phyloP scores from a whole-genome alignment of 2,329 filamentous ascomycete genomes.

The Pyricularia sp. region DNA sequence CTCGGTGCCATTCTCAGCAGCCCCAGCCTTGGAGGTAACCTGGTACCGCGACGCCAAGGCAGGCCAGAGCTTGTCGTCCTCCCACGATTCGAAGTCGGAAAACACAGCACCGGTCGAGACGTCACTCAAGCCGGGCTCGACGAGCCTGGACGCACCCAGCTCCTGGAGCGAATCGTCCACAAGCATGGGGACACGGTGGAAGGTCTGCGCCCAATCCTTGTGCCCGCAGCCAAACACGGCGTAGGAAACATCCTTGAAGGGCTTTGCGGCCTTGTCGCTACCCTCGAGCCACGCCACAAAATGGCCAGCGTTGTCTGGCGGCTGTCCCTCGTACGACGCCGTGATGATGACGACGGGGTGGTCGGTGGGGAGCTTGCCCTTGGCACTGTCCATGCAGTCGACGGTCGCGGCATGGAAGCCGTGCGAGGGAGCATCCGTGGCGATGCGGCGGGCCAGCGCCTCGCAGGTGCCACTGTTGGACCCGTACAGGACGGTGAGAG shows the following conservation, averaged over 20 bases:
- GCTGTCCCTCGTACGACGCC: constrained; percentile 62
- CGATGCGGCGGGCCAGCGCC: constrained; percentile 52
- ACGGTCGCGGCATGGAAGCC: constrained; percentile 48
- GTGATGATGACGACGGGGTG: constrained; percentile 47
- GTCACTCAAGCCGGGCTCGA: constrained; percentile 43
- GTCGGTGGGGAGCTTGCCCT: constrained; percentile 48
- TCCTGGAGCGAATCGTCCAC: constrained; percentile 42
- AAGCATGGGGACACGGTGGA: constrained; percentile 54
- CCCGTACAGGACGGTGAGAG: constrained; percentile 57
- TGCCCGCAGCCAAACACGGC: constrained; percentile 60
- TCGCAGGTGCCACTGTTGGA: constrained; percentile 69
- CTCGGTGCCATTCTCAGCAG: constrained; percentile 10
- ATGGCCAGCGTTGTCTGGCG: constrained; percentile 58
- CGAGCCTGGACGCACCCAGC: constrained; percentile 35
- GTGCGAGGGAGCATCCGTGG: constrained; percentile 44
- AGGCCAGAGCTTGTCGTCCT: constrained; percentile 29
- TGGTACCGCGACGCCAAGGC: constrained; percentile 24
- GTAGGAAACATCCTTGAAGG: constrained; percentile 48
- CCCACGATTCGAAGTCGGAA: constrained; percentile 36
- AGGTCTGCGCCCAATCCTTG: constrained; percentile 48
- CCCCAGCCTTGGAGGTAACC: constrained; percentile 19
- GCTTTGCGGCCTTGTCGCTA: constrained; percentile 31
- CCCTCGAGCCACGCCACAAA: constrained; percentile 57
- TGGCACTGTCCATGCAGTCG: constrained; percentile 48
- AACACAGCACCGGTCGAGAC: constrained; percentile 54